These are phyloP conservation scores for Cyberlindnera meyerae DNA, from an alignment of 805 yeast species.

Conservation along the genomic window DNA sequence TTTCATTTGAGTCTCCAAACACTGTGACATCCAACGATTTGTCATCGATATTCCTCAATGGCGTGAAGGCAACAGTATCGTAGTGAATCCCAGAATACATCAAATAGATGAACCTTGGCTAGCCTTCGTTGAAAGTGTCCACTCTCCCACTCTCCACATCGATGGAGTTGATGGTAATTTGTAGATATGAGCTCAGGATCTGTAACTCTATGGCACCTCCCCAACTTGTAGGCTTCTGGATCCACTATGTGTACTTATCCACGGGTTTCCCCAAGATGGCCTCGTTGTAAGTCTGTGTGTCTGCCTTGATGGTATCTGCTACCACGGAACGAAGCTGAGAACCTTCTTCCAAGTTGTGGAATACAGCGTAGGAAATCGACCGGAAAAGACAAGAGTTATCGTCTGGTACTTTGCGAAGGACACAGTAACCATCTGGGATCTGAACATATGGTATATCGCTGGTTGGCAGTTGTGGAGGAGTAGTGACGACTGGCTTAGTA, in stretches of 20 bases:
- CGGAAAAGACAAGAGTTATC: slow-evolving; percentile 78
- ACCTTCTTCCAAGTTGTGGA: slow-evolving; percentile 40
- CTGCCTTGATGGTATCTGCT: slow-evolving; percentile 37
- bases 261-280: slow-evolving; percentile 52
- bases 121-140: slow-evolving; percentile 43
- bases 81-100: slow-evolving; percentile 72
- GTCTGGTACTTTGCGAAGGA: slow-evolving; percentile 60
- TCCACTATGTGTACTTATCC: slow-evolving; percentile 56
- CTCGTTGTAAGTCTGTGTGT: slow-evolving; percentile 44
- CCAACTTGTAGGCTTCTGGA: slow-evolving; percentile 56
- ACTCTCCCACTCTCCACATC: slow-evolving; percentile 60
- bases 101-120: slow-evolving; percentile 42
- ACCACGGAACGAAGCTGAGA: slow-evolving; percentile 48
- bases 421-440: slow-evolving; percentile 31
- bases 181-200: slow-evolving; percentile 49
- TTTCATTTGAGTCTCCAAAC: slow-evolving; percentile 33
- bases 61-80: slow-evolving; percentile 48
- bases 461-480: background rate
- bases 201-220: slow-evolving; percentile 81
- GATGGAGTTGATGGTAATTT: slow-evolving; percentile 49
- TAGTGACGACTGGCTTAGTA: background rate
- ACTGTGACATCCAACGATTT: slow-evolving; percentile 34
- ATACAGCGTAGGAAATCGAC: slow-evolving; percentile 50
- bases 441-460: slow-evolving; percentile 8
- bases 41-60: slow-evolving; percentile 25